These are phyloP conservation scores for Aspergillus sp. DNA, from an alignment of 2,329 filamentous ascomycete species.

Conservation along the genomic window DNA sequence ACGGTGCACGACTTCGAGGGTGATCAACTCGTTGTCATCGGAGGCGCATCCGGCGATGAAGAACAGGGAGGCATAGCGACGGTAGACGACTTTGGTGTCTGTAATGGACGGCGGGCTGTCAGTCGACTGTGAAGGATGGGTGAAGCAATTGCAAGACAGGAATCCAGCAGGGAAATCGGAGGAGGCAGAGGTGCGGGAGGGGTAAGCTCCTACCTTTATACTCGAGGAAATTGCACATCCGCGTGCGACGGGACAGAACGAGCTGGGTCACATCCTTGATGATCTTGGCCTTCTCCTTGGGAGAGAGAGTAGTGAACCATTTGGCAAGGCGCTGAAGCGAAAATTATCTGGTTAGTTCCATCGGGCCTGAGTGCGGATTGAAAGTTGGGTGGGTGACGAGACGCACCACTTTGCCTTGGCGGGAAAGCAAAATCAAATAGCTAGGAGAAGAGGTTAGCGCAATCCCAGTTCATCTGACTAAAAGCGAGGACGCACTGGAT, in stretches of 20 bases:
- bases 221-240: conserved; percentile 99
- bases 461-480: not conserved
- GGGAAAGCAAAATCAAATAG: conserved; percentile 94
- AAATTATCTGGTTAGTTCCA: conserved; percentile 29
- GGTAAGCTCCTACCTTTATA: conserved; percentile 74
- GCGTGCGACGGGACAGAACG: conserved; percentile 88
- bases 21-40: conserved; percentile 98
- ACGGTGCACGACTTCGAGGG: conserved; percentile 96
- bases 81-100: conserved; percentile 99
- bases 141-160: not conserved
- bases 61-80: conserved; percentile 96
- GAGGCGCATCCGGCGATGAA: conserved; percentile 97
- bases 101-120: conserved; percentile 16
- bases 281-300: conserved; percentile 99
- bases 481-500: conserved; percentile 28
- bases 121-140: conserved; percentile 1
- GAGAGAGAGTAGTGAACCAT: conserved; percentile 98
- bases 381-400: conserved; percentile 42
- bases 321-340: conserved; percentile 82
- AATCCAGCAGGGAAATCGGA: not conserved
- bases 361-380: conserved; percentile 17
- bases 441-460: conserved; percentile 49
- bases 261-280: conserved; percentile 99
- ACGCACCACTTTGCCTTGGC: conserved; percentile 97
- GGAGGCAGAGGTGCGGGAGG: conserved; percentile 5